A percentile compares a stretch with the other conserved stretches of the same genome.
Evolutionary conservation across 306 rosid species (phyloP).

Genomic region (Vigna reflexopilosa): DNA sequence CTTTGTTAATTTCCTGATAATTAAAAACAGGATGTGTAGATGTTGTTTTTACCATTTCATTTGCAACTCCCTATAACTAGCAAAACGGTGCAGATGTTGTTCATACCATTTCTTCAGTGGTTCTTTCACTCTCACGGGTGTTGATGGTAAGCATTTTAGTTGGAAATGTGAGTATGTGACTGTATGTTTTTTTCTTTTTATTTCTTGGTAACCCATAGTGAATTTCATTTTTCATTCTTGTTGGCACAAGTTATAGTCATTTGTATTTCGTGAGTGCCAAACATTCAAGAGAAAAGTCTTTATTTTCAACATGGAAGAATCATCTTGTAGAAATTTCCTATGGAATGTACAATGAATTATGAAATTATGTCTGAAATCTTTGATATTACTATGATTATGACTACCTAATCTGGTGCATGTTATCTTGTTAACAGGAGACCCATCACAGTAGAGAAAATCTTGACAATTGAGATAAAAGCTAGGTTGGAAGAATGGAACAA

Average conservation of each 20-base stretch:
- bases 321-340: neutral
- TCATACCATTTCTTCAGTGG: too few species aligned
- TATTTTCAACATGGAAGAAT: neutral
- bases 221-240: too few species aligned
- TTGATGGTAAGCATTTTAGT: neutral
- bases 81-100: too few species aligned
- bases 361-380: constrained; percentile 12
- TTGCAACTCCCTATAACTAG: too few species aligned
- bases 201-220: neutral
- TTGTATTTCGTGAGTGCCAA: too few species aligned
- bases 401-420: constrained; percentile 27
- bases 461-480: constrained; percentile 78
- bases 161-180: neutral
- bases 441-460: constrained; percentile 69
- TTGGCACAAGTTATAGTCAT: too few species aligned
- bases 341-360: neutral
- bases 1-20: too few species aligned
- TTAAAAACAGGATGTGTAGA: too few species aligned
- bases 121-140: constrained; percentile 11
- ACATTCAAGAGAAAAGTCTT: too few species aligned
- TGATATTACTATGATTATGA: neutral
- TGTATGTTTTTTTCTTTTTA: neutral
- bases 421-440: constrained; percentile 58
- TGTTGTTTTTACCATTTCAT: too few species aligned
- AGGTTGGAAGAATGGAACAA: constrained; percentile 95